These are phyloP conservation scores for Botrytis pseudocinerea DNA, from an alignment of 2,329 filamentous ascomycete genomes.

Conservation along the genomic window DNA sequence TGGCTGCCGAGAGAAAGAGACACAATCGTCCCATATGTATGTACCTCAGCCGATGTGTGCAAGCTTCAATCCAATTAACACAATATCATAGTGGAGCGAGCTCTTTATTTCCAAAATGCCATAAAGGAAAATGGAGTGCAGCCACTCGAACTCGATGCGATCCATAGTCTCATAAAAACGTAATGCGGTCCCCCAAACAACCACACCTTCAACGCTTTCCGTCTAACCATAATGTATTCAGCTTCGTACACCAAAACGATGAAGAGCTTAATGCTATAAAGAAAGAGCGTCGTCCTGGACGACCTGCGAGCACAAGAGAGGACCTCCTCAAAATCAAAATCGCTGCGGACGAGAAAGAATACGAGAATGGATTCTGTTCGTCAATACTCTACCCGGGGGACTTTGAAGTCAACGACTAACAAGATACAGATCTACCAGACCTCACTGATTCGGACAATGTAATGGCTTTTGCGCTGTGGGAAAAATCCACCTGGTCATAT, in stretches of 20 bases:
- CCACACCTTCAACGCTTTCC: not conserved
- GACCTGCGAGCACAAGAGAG: conserved; percentile 75
- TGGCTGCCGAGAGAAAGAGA: conserved; percentile 68
- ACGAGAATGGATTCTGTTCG: conserved; percentile 77
- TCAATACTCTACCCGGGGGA: conserved; percentile 26
- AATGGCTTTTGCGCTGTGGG: conserved; percentile 69
- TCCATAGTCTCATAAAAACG: conserved; percentile 64
- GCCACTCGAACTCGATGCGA: conserved; percentile 54
- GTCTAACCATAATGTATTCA: conserved; percentile 38
- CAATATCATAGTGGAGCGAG: conserved; percentile 58
- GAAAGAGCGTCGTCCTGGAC: conserved; percentile 71
- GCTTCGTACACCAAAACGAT: conserved; percentile 67
- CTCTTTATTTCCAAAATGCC: conserved; percentile 70
- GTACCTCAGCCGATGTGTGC: not conserved
- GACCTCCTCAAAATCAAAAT: conserved; percentile 74
- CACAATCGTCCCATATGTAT: conserved; percentile 72
- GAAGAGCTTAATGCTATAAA: conserved; percentile 68
- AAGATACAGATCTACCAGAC: conserved; percentile 66
- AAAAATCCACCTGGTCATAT: conserved; percentile 83
- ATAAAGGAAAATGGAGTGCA: conserved; percentile 53
- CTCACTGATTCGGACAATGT: conserved; percentile 67
- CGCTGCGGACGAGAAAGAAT: conserved; percentile 73
- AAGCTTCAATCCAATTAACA: conserved; percentile 27
- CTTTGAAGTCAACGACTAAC: conserved; percentile 16
- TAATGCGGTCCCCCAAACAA: conserved; percentile 46